Base-by-base conservation (phyloP, 2,329 filamentous ascomycete species). In the Aspergillus alliaceus region DNA sequence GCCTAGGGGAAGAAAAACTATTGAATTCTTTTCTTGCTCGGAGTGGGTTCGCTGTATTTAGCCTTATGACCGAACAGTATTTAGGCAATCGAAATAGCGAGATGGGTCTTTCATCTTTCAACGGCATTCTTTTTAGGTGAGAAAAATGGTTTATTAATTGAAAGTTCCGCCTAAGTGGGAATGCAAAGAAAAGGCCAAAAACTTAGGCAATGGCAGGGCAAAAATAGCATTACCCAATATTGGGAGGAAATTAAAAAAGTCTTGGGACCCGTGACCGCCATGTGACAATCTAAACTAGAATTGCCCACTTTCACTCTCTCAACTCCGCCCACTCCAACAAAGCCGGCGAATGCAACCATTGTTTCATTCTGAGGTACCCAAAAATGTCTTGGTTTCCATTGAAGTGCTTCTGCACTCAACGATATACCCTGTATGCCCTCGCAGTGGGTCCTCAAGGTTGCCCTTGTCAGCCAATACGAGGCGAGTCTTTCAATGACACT, bases 181-280 rank as follows among this genome's bases (percentile, higher is more conserved):
- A n/a, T n/a, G n/a, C 9, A 29, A 29, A 29, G 9, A 29, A 29
- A 29, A 29, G 9, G 9, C 9, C 5, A 29, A 48, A 48, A 48
- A 48, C 44, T 15, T 48, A 14, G 12, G n/a, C 27, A 48, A 48
- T 48, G 32, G 14, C 11, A 32, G 18, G 12, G 15, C n/a, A 34
- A 5, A 22, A 32, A 20, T 48, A 32, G 15, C 15, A 18, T 27
- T 18, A 6, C 18, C 25, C 44, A 54, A 47, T 47, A 35, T 42
- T 12, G 8, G 29, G 20, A 46, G 24, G 29, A 42, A 9, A 20
- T 44, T 18, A 29, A 32, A 42, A 24, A 4, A 31, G 37, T 32
- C 37, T 18, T 25, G 34, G 22, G 15, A 47, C 57, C 49, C 57
- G 57, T 59, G 53, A 59, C 57, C 42, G 53, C 57, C 53, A 53